These are phyloP conservation scores for Rhododendron ferrugineum DNA, from an alignment of 148 eudicot species.

Conservation along the genomic window DNA sequence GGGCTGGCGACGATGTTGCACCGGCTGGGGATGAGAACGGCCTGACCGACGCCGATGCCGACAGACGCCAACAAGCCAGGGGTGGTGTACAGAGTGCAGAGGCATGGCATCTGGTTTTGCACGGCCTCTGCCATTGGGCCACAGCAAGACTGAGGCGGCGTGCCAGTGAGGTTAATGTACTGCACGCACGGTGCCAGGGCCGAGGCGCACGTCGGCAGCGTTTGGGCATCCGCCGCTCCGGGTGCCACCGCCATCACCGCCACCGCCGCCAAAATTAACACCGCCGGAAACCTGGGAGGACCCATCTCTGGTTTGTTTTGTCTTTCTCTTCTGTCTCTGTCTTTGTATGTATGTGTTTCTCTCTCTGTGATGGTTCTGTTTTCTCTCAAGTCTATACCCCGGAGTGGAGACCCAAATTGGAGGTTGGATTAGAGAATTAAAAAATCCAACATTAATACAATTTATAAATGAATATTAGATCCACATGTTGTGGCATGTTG, in stretches of 20 bases:
- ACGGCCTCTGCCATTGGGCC: slow-evolving; percentile 19
- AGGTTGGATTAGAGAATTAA: background rate
- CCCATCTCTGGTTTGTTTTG: background rate
- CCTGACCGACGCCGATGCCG: slow-evolving; percentile 13
- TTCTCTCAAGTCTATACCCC: background rate
- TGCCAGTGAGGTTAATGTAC: slow-evolving; percentile 11
- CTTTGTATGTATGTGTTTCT: background rate
- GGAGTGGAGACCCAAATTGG: background rate
- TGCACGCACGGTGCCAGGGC: slow-evolving; percentile 14
- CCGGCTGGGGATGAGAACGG: slow-evolving; percentile 13
- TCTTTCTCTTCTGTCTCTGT: background rate
- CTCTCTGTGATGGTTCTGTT: background rate
- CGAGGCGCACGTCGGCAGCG: slow-evolving; percentile 15
- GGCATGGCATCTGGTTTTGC: slow-evolving; percentile 10
- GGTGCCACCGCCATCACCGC: background rate
- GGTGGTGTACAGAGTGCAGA: slow-evolving; percentile 20
- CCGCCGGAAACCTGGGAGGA: background rate
- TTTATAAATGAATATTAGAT: background rate
- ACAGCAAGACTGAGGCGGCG: slow-evolving; percentile 29
- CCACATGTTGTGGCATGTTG: background rate
- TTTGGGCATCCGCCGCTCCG: background rate
- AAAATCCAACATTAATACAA: too few species aligned
- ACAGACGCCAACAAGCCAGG: background rate
- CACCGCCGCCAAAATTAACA: background rate
- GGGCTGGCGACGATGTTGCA: slow-evolving; percentile 9